phyloP scores from a whole-genome alignment of 495 filamentous ascomycete species.

The Penicillium malachiteum region DNA sequence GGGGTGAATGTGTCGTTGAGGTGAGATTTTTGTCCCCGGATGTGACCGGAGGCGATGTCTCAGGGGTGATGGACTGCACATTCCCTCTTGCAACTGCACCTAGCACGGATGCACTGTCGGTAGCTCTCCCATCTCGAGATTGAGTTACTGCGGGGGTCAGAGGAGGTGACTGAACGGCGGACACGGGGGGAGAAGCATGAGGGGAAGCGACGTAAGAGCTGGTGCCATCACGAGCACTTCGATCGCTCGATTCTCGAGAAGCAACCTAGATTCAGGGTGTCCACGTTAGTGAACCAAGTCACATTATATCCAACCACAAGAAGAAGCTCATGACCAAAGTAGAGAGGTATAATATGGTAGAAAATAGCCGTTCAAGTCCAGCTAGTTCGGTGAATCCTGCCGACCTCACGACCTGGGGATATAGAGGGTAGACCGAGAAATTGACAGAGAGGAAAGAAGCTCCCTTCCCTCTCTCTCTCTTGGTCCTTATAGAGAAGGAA shows the following conservation, averaged over 20 bases:
- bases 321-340: not conserved
- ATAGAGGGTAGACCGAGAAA: not conserved
- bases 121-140: slow-evolving; percentile 47
- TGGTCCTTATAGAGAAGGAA: not conserved
- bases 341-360: not conserved
- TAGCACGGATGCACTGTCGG: slow-evolving; percentile 25
- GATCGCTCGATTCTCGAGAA: slow-evolving; percentile 48
- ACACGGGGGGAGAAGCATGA: slow-evolving; percentile 48
- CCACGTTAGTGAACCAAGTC: slow-evolving; percentile 3
- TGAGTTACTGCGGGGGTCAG: slow-evolving; percentile 80
- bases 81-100: slow-evolving; percentile 46
- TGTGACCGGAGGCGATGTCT: slow-evolving; percentile 39
- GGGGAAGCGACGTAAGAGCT: slow-evolving; percentile 42
- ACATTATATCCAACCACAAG: not conserved
- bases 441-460: not conserved
- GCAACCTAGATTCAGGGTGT: slow-evolving; percentile 35
- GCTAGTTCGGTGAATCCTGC: not conserved
- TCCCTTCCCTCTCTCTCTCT: not conserved
- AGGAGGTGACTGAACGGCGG: slow-evolving; percentile 81
- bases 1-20: slow-evolving; percentile 40
- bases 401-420: not conserved
- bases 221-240: slow-evolving; percentile 37
- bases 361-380: not conserved
- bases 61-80: slow-evolving; percentile 61
- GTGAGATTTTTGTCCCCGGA: slow-evolving; percentile 24